Evolutionary conservation across 2,329 filamentous ascomycete species (phyloP), one percentile per base, ranked within the genome.

Genomic region (Aureobasidium vineae): DNA sequence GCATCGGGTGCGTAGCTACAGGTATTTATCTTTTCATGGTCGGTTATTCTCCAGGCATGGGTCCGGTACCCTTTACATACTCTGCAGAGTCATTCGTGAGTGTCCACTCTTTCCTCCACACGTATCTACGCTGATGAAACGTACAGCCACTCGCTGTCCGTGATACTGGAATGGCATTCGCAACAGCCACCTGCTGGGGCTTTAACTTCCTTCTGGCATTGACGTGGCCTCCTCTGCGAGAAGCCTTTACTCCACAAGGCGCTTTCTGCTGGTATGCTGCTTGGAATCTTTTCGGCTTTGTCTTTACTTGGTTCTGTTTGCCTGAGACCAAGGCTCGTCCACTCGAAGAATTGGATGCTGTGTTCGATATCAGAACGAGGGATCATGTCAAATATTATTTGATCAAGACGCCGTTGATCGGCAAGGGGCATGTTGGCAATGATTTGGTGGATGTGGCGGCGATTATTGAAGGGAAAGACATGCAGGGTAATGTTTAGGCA

Each of bases 211-310:
- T 74, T 63, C 70, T 75, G 82, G 83, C 73, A 81, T 82, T 8
- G 78, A 78, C n/a, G 1, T 85, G 82, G 81, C 82, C 82, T 0
- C 78, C 79, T 0, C 71, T 85, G 4, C 74, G 79, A 5, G 73
- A 74, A 0, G 78, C 80, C 0, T 83, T 84, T 66, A 81, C 76
- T 0, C 74, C 77, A 0, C 80, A 82, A 52, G 83, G 83, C 5
- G 83, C 79, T 0, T 85, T 86, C 69, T 79, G 79, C 11, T 86
- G 83, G 79, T 86, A 86, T 71, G 84, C 83, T 0, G 81, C 76
- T 0, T 84, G 83, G 77, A 85, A 85, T 72, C 69, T 85, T 23
- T 79, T 85, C 53, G 83, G 82, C 19, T 64, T 84, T 73, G 74
- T 81, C 69, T 76, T 77, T 72, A 69, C 79, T 74, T 67, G 82